Percentiles rank a stretch among this genome's conserved stretches.
Evolutionary conservation across 2,329 filamentous ascomycete genomes (phyloP).

Genomic region (Diaporthe caulivora): DNA sequence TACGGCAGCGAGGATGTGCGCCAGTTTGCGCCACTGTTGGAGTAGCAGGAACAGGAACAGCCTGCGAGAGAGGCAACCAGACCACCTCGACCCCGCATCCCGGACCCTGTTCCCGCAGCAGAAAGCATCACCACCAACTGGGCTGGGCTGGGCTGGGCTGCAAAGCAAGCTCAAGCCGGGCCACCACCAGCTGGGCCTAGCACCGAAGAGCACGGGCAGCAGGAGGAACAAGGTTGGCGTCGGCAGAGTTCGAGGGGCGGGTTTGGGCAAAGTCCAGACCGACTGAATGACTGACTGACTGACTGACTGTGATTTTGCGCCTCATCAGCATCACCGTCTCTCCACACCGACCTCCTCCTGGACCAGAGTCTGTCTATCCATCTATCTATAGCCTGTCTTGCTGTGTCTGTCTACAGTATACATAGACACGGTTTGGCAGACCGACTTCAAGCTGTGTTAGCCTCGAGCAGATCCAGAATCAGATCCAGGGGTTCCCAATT

Average conservation of each 20-base stretch:
- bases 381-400: too few species aligned
- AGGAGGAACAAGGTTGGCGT: slow-evolving; percentile 11
- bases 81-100: slow-evolving; percentile 20
- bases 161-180: slow-evolving; percentile 24
- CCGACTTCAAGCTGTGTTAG: too few species aligned
- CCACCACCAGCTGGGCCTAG: slow-evolving; percentile 23
- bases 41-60: background rate
- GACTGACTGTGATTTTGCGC: background rate
- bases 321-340: background rate
- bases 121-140: slow-evolving; percentile 14
- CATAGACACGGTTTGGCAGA: too few species aligned
- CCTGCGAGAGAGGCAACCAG: background rate
- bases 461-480: background rate
- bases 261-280: background rate
- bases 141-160: slow-evolving; percentile 2
- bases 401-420: too few species aligned
- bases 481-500: slow-evolving; percentile 22
- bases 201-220: slow-evolving; percentile 13
- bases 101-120: slow-evolving; percentile 30
- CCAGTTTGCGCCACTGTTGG: background rate
- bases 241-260: slow-evolving; percentile 15
- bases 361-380: too few species aligned
- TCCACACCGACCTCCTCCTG: too few species aligned
- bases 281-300: background rate
- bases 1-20: background rate